Evolutionary conservation across 202 grass and related monocot genomes (phyloP), one percentile per base, ranked within the genome.

Genomic region (Setaria viridis): DNA sequence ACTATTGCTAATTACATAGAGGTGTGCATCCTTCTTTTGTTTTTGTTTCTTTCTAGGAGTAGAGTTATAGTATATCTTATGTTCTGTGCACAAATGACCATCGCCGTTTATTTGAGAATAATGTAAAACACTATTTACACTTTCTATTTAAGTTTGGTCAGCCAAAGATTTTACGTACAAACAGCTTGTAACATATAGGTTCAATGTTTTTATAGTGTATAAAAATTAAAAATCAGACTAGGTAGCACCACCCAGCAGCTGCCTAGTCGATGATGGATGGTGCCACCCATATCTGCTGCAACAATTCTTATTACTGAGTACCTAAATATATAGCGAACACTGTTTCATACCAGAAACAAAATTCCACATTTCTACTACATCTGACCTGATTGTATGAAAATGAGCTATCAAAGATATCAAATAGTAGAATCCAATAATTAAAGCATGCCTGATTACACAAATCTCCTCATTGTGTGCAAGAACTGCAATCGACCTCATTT

Each of bases 1-100:
- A 81, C 93, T 49, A 90, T 98, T 81, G 76, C 93, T 67, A 74
- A 78, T 67, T 98, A 94, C 76, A 94, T 98, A 72, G 93, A 95
- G 95, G 95, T 98, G 39, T 80, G 9, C 80, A 71, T 80, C 5
- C 74, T 32, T 43, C 14, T 71, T 77, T 33, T 42, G 30, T 68
- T 80, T 75, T 43, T 64, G 30, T 29, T 74, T 49, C 48, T 75
- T 81, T 68, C 4, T 72, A 74, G 51, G 10, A 45, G n/a, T 54
- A 25, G 20, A 80, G 45, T 2, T 82, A 65, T 55, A 58, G 57
- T 72, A 65, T 62, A 25, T 56, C 11, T 57, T 76, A 43, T 68
- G 4, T 8, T 67, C 15, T 60, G 34, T 34, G 32, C 80, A 48
- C 29, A 82, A 76, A 39, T 82, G 67, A 21, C 11, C 9, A 19